These are phyloP conservation scores for Wickerhamomyces bovis DNA, from an alignment of 805 yeast genomes.

Conservation along the genomic window DNA sequence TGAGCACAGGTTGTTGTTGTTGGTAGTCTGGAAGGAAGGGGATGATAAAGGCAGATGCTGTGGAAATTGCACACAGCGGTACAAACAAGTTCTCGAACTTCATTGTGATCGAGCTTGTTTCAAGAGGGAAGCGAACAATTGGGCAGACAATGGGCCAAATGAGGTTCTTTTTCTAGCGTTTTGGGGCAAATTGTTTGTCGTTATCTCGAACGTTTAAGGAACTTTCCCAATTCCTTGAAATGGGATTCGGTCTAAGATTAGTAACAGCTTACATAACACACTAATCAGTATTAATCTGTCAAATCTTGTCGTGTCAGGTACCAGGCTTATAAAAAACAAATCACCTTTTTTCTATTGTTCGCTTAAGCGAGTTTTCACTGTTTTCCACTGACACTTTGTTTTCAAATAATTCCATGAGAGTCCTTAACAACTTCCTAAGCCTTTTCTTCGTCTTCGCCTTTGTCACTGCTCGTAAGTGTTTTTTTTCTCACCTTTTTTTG, in stretches of 20 bases:
- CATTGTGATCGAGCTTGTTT: neutral
- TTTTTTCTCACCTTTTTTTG: neutral
- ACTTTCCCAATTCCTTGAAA: no score
- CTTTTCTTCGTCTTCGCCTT: neutral
- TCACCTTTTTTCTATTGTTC: no score
- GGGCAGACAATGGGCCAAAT: no score
- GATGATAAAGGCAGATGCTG: neutral
- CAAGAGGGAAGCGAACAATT: no score
- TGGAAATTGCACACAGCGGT: neutral
- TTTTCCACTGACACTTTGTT: neutral
- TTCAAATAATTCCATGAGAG: neutral
- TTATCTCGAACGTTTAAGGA: no score
- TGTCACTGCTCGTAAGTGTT: neutral
- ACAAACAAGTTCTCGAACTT: neutral
- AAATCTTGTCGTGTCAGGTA: no score
- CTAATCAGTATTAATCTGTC: no score
- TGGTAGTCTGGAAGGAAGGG: neutral
- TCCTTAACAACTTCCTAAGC: neutral
- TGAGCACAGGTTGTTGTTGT: neutral
- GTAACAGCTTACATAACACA: no score
- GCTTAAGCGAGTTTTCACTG: neutral
- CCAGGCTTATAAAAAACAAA: no score
- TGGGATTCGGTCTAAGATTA: no score
- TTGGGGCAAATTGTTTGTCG: no score
- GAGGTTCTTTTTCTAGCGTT: no score